Percentiles rank a stretch among this genome's conserved stretches.
Evolutionary conservation across 2,329 filamentous ascomycete genomes (phyloP).

Genomic region (Calonectria pauciramosa): DNA sequence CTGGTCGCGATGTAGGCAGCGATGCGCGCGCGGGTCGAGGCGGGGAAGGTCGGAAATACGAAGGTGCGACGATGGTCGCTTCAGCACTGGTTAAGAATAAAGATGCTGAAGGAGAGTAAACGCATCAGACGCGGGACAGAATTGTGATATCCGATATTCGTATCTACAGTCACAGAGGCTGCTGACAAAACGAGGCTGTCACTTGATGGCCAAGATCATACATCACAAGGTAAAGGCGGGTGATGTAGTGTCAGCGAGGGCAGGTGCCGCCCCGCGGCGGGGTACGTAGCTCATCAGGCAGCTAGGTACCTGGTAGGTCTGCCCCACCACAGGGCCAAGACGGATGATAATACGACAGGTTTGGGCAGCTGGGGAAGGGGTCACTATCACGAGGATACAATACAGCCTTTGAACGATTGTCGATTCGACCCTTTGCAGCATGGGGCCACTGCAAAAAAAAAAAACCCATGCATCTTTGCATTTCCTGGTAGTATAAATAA

Average conservation of each 20-base stretch:
- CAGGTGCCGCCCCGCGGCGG: constrained; percentile 43
- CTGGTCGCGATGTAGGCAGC: constrained; percentile 21
- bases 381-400: not conserved
- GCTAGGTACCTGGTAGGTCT: not conserved
- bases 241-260: constrained; percentile 42
- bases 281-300: constrained; percentile 35
- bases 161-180: constrained; percentile 17
- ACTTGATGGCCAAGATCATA: constrained; percentile 40
- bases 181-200: constrained; percentile 42
- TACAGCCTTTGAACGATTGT: no score
- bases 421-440: no score
- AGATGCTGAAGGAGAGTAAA: constrained; percentile 1
- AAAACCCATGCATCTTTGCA: no score
- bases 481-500: no score
- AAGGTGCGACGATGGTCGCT: constrained; percentile 29
- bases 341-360: not conserved
- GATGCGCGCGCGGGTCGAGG: constrained; percentile 25
- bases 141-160: not conserved
- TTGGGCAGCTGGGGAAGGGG: constrained; percentile 7
- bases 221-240: constrained; percentile 38
- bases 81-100: constrained; percentile 9
- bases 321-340: constrained; percentile 21
- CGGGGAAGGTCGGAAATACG: constrained; percentile 29
- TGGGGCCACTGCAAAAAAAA: no score
- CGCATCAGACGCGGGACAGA: not conserved